phyloP scores from a whole-genome alignment of 1,139 yeast species.

The Meyerozyma smithsonii region DNA sequence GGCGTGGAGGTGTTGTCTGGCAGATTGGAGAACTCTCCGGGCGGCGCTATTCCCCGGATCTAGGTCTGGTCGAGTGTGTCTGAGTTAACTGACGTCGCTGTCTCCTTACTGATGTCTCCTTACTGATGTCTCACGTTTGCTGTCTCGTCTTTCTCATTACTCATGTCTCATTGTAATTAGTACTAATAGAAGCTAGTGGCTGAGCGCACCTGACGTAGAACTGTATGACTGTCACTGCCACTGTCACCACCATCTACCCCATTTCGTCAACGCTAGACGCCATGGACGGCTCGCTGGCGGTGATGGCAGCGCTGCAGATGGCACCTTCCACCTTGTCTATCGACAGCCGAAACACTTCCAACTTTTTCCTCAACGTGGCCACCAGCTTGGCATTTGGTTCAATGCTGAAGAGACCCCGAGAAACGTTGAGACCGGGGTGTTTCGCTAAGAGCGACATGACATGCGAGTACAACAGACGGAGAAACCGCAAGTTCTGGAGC shows the following conservation, averaged over 20 bases:
- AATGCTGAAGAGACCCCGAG: constrained; percentile 17
- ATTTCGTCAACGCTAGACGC: not conserved
- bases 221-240: too few species aligned
- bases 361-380: constrained; percentile 17
- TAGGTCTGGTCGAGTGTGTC: too few species aligned
- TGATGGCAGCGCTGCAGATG: constrained; percentile 17
- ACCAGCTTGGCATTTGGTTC: constrained; percentile 14
- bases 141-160: too few species aligned
- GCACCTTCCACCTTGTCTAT: constrained; percentile 22
- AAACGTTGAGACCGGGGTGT: constrained; percentile 19
- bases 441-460: constrained; percentile 12
- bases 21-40: constrained; percentile 51
- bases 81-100: too few species aligned
- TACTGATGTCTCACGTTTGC: too few species aligned
- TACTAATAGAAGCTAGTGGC: too few species aligned
- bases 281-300: constrained; percentile 1
- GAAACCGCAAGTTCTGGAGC: constrained; percentile 13
- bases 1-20: constrained; percentile 93
- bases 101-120: too few species aligned
- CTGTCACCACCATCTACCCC: not conserved
- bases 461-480: constrained; percentile 13
- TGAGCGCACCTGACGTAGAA: too few species aligned
- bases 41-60: constrained; percentile 73
- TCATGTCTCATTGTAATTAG: too few species aligned
- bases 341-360: constrained; percentile 23